Base-by-base conservation (phyloP, 441 rosid genomes). In the Aleurites moluccanus region DNA sequence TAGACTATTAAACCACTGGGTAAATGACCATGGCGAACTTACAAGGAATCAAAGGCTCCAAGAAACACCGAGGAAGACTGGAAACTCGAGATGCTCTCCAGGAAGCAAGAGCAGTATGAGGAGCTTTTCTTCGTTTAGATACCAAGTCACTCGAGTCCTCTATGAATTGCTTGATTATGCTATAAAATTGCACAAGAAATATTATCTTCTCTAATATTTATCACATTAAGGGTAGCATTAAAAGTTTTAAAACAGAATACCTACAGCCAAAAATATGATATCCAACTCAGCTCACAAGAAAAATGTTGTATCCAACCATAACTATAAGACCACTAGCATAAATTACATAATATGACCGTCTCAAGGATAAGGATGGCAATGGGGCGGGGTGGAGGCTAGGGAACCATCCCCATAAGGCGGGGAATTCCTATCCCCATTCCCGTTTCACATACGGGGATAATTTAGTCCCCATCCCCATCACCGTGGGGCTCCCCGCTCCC, bases 31-130 rank as follows among this genome's bases (percentile, higher is more conserved):
- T 11, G 71, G 62, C 66, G 49, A 47, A 81, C 91, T 83, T 80
- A 96, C 99, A 86, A 35, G 92, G 88, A 80, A 96, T 69, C 76
- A 86, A 68, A 75, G 98, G 88, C 75, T 85, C 86, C 73, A 63
- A 78, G 79, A 91, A 87, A 84, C 73, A 74, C 75, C 38, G 73
- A 53, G 79, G 78, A 60, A 70, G 86, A 77, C 77, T 68, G 67
- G 87, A 78, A 72, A 83, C 68, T 62, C 76, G 83, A 75, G 42
- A 64, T 47, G 83, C 80, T 82, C 74, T 88, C 89, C 88, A 83
- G 60, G 80, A 85, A 81, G 80, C 72, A 66, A 73, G 81, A 79
- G 83, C 83, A 75, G 80, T 84, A 60, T 15, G 49, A 70, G 87
- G 83, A 75, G 70, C 80, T 72, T 87, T 88, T 78, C 75, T 83